Evolutionary conservation across 2,329 filamentous ascomycete genomes (phyloP), one percentile per base, ranked within the genome.

Genomic region (Hypoxylon sp.): DNA sequence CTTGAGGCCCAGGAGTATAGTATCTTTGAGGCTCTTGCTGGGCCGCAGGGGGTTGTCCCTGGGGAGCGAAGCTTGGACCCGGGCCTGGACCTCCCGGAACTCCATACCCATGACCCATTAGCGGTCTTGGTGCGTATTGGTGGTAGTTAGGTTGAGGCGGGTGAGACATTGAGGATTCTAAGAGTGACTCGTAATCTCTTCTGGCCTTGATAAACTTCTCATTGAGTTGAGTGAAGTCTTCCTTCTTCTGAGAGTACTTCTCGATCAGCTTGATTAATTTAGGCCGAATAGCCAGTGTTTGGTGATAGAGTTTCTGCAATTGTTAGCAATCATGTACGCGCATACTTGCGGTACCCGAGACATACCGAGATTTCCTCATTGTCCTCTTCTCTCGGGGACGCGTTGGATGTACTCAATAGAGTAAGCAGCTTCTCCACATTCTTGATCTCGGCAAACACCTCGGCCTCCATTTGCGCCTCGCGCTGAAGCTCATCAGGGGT

Each of bases 191-290:
- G 78, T 99, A 99, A 80, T 99, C 96, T 74, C 95, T 88, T 70
- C 96, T 90, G 47, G 96, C 96, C 81, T 99, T 99, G 84, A 99
- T 98, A 79, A 99, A 99, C 81, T 98, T 98, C 79, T 99, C 96
- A 75, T 99, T 99, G 68, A 99, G 84, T 77, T 98, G 95, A 1
- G 96, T 97, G 76, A 99, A 98, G 78, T 99, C 96, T 80, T 99
- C 96, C 82, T 99, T 99, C 87, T 97, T 98, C 78, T 99, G 96
- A 8, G 96, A 98, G 77, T 99, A 99, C 78, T 98, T 98, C 68
- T 96, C 96, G 77, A 99, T 99, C 52, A 99, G 83, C 81, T 98
- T 96, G 77, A 99, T 98, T 67, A 99, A 83, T 82, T 99, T 99
- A 11, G 96, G 96, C 30, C 96, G 88, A 74, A 99, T 99, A 2